Percentiles rank a stretch among this genome's conserved stretches.
Conservation (phyloP, 352 stramenopile species). For the Phytophthora hybrid region DNA sequence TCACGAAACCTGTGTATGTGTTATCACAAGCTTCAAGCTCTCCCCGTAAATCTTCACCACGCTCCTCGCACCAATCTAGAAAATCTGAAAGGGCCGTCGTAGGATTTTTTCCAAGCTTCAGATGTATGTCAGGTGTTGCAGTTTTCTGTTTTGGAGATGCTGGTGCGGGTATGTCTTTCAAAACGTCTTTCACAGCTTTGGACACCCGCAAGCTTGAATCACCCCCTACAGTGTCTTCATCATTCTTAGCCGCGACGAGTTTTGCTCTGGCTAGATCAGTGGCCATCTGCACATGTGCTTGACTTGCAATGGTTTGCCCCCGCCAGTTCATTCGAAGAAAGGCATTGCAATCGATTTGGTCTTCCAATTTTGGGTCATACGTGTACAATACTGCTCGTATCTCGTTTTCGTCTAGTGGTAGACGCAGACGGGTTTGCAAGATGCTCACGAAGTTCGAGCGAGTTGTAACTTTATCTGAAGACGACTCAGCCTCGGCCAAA, state of each 20-base stretch:
- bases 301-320: constrained; percentile 28
- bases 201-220: constrained; percentile 30
- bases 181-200: constrained; percentile 34
- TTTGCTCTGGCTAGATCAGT: constrained; percentile 4
- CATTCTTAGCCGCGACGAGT: constrained; percentile 27
- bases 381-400: constrained; percentile 58
- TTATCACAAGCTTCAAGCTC: constrained; percentile 61
- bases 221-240: not conserved
- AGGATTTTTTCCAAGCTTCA: constrained; percentile 11
- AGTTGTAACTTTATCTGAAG: constrained; percentile 31
- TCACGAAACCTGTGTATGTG: constrained; percentile 52
- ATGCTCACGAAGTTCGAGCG: constrained; percentile 57
- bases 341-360: constrained; percentile 54
- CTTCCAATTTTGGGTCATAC: constrained; percentile 61
- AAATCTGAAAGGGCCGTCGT: constrained; percentile 35
- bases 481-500: constrained; percentile 27
- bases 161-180: constrained; percentile 1
- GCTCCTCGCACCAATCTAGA: constrained; percentile 42
- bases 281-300: constrained; percentile 36
- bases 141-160: constrained; percentile 1
- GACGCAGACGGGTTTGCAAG: constrained; percentile 37
- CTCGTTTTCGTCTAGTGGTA: constrained; percentile 62
- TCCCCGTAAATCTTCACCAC: constrained; percentile 57
- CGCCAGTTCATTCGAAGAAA: constrained; percentile 76
- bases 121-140: not conserved